Percentiles rank a stretch among this genome's conserved stretches.
phyloP scores from a whole-genome alignment of 2,329 filamentous ascomycete species.

The Neophaeococcomyces mojaviensis region DNA sequence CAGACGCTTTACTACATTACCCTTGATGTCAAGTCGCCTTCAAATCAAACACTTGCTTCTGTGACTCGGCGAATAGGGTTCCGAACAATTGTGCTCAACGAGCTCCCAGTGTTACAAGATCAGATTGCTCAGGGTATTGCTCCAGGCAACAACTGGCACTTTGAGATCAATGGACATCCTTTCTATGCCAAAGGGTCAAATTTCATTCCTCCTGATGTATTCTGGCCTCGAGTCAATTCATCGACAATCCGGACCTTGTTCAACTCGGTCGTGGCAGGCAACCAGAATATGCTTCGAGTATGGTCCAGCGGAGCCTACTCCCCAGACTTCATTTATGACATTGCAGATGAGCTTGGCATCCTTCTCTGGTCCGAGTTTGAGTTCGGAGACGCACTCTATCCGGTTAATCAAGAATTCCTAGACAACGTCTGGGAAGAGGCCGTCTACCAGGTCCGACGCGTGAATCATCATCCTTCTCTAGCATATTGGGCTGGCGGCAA shows the following conservation, averaged over 20 bases:
- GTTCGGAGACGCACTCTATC: constrained; percentile 55
- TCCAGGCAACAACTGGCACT: constrained; percentile 56
- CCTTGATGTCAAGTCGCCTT: constrained; percentile 37
- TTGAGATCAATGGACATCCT: constrained; percentile 57
- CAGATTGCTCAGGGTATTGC: constrained; percentile 49
- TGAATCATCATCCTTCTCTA: constrained; percentile 54
- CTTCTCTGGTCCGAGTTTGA: constrained; percentile 58
- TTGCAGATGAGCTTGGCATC: constrained; percentile 55
- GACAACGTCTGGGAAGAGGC: constrained; percentile 51
- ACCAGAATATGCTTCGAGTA: constrained; percentile 58
- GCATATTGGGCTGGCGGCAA: constrained; percentile 52
- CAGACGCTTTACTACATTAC: constrained; percentile 53
- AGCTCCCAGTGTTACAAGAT: constrained; percentile 45
- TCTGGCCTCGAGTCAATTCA: constrained; percentile 54
- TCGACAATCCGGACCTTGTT: constrained; percentile 47
- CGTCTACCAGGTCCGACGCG: constrained; percentile 52
- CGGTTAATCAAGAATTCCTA: constrained; percentile 46
- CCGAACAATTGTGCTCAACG: constrained; percentile 54
- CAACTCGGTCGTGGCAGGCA: constrained; percentile 47
- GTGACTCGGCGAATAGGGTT: constrained; percentile 53
- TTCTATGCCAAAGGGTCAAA: constrained; percentile 60
- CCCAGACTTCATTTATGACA: constrained; percentile 56
- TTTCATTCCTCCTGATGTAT: constrained; percentile 55
- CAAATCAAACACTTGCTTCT: constrained; percentile 33
- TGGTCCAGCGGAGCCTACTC: constrained; percentile 56